Conservation (phyloP, 2,329 filamentous ascomycete species). For the Xylariales sp. region DNA sequence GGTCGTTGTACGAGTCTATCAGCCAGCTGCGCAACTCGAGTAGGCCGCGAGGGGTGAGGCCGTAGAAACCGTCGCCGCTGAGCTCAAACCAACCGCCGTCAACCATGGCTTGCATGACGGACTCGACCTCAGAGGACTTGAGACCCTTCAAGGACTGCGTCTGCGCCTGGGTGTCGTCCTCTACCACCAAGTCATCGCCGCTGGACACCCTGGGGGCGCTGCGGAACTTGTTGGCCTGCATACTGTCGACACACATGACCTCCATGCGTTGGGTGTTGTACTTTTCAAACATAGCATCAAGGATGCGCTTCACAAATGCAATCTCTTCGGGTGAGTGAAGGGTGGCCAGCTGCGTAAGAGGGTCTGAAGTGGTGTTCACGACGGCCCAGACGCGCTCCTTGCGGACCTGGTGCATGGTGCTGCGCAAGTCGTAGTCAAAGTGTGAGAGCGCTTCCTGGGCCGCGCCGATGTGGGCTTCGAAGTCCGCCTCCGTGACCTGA, state of each 20-base stretch:
- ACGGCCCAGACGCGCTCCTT: constrained; percentile 72
- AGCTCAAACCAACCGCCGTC: constrained; percentile 82
- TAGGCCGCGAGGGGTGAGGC: constrained; percentile 69
- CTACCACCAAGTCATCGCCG: constrained; percentile 17
- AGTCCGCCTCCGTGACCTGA: constrained; percentile 64
- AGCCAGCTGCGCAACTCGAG: constrained; percentile 85
- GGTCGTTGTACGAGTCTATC: constrained; percentile 84
- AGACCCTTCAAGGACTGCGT: constrained; percentile 46
- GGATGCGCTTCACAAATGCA: constrained; percentile 78
- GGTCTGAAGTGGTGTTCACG: constrained; percentile 83
- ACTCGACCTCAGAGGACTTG: constrained; percentile 74
- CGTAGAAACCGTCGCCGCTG: constrained; percentile 68
- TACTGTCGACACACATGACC: constrained; percentile 74
- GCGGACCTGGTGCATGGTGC: constrained; percentile 62
- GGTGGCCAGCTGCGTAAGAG: constrained; percentile 48
- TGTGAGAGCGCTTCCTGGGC: constrained; percentile 69
- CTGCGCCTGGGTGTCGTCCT: constrained; percentile 27
- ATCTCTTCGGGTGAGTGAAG: constrained; percentile 30
- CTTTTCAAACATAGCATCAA: constrained; percentile 89
- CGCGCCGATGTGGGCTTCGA: constrained; percentile 64
- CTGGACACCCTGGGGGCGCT: constrained; percentile 37
- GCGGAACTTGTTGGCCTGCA: constrained; percentile 71
- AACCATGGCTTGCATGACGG: constrained; percentile 63
- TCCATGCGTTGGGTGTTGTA: constrained; percentile 79
- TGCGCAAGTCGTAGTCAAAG: constrained; percentile 86